phyloP scores from a whole-genome alignment of 2,329 filamentous ascomycete species.

The Aureobasidium sp. region DNA sequence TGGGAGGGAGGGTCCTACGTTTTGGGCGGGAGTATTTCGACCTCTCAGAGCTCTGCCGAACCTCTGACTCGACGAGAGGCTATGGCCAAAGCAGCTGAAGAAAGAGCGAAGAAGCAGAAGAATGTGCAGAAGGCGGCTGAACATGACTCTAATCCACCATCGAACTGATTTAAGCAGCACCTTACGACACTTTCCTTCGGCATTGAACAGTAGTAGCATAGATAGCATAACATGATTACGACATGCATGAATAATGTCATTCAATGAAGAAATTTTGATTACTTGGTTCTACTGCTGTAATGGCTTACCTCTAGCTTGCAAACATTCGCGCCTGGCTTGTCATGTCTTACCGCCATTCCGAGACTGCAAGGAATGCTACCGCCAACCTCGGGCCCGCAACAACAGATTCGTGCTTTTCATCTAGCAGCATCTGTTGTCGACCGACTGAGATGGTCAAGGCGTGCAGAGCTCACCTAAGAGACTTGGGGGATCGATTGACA shows the following conservation, averaged over 20 bases:
- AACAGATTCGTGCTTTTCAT: neutral
- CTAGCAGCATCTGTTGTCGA: neutral
- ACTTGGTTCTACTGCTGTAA: neutral
- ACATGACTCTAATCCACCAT: neutral
- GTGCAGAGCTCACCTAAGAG: neutral
- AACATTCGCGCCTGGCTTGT: neutral
- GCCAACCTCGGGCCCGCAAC: neutral
- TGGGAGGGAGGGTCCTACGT: slow-evolving; percentile 77
- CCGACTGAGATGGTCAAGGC: neutral
- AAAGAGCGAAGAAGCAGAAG: slow-evolving; percentile 50
- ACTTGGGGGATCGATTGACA: neutral
- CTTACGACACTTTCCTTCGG: neutral
- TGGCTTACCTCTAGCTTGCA: neutral
- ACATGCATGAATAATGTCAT: neutral
- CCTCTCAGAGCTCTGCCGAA: slow-evolving; percentile 24
- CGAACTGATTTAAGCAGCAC: neutral
- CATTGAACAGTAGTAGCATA: neutral
- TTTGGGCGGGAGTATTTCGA: slow-evolving; percentile 32
- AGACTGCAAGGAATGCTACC: neutral
- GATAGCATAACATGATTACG: neutral
- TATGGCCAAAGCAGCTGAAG: slow-evolving; percentile 66
- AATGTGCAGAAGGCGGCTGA: slow-evolving; percentile 29
- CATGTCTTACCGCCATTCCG: neutral
- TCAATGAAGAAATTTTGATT: neutral
- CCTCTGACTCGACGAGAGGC: slow-evolving; percentile 65